These are phyloP conservation scores for Eimeria tenella DNA, from an alignment of 169 alveolate species.

Conservation along the genomic window DNA sequence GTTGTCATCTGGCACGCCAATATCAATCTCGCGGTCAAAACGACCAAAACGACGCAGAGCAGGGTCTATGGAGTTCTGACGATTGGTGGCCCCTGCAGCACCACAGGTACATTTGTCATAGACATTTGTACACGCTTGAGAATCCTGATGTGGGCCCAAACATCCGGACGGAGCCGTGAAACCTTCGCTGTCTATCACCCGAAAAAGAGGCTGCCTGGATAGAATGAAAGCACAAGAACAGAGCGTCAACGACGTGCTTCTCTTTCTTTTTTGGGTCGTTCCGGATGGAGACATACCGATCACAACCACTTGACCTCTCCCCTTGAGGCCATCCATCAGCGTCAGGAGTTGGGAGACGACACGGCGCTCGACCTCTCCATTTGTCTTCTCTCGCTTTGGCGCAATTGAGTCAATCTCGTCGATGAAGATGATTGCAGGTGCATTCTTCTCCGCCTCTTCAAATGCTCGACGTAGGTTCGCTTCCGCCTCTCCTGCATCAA, in stretches of 20 bases:
- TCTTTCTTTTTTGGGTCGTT: no score
- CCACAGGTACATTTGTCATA: neutral
- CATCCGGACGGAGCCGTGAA: no score
- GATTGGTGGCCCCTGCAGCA: conserved; percentile 93
- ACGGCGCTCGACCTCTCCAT: conserved; percentile 99
- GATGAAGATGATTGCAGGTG: conserved; percentile 99
- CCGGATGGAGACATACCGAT: conserved; percentile 87
- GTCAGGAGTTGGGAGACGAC: conserved; percentile 99
- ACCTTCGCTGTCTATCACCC: no score
- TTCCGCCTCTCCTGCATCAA: conserved; percentile 97
- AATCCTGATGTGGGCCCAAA: no score
- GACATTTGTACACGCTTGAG: no score
- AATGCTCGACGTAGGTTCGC: conserved; percentile 98
- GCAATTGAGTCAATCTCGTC: conserved; percentile 99
- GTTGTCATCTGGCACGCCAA: conserved; percentile 99
- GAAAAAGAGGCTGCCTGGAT: no score
- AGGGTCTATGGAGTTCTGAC: conserved; percentile 99
- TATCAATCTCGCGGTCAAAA: conserved; percentile 98
- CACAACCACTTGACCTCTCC: conserved; percentile 99
- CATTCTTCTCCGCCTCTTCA: conserved; percentile 99
- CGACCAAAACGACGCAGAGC: conserved; percentile 99
- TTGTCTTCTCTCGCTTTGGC: conserved; percentile 99
- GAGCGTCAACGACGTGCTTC: no score
- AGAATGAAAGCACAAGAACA: no score
- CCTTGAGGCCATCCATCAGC: conserved; percentile 99